These are phyloP conservation scores for Mucor mucedo DNA, from an alignment of 371 early-diverging fungal species.

Conservation along the genomic window DNA sequence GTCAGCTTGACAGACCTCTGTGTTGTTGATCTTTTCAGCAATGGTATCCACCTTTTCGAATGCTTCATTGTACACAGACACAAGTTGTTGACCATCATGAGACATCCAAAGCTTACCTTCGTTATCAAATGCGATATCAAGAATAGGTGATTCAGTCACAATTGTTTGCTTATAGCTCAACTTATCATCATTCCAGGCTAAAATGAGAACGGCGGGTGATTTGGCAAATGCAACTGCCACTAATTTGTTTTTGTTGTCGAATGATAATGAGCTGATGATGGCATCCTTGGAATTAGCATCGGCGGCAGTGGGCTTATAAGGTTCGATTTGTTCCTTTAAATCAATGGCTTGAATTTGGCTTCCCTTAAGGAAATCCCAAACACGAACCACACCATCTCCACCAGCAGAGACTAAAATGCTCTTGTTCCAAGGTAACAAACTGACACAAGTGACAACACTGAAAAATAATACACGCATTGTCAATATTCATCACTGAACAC, in stretches of 20 bases:
- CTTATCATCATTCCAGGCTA: conserved; percentile 34
- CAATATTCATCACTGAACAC: background rate
- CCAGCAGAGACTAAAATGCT: conserved; percentile 78
- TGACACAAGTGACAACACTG: conserved; percentile 72
- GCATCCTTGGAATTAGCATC: conserved; percentile 51
- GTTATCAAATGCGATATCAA: conserved; percentile 39
- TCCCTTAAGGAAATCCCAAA: conserved; percentile 76
- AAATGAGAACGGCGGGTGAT: conserved; percentile 40
- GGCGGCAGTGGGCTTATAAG: conserved; percentile 46
- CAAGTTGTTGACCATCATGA: conserved; percentile 14
- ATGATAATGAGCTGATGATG: conserved; percentile 32
- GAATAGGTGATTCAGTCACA: conserved; percentile 33
- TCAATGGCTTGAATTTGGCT: conserved; percentile 45
- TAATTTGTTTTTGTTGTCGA: conserved; percentile 25
- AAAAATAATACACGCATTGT: background rate
- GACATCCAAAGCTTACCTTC: conserved; percentile 39
- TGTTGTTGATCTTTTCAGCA: conserved; percentile 45
- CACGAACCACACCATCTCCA: conserved; percentile 82
- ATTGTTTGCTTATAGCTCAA: conserved; percentile 36
- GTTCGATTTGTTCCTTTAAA: conserved; percentile 48
- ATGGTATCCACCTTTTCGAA: conserved; percentile 31
- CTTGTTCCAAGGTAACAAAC: conserved; percentile 54
- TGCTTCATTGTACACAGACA: conserved; percentile 22
- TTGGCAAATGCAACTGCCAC: conserved; percentile 49
- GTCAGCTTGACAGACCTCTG: conserved; percentile 49